Conservation (phyloP, 2,329 filamentous ascomycete species). For the Didymella lethalis region DNA sequence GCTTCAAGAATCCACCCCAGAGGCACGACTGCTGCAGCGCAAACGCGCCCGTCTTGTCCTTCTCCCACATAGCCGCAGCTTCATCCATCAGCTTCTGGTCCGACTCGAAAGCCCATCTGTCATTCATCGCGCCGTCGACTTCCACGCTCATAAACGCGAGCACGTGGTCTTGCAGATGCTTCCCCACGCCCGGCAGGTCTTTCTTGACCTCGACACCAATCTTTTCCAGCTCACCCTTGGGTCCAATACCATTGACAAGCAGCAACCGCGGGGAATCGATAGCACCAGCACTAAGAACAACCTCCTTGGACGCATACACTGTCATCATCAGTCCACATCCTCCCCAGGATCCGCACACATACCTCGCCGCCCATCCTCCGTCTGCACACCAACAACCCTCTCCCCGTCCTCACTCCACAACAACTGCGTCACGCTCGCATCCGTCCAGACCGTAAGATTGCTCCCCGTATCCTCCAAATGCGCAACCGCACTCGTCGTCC, state of each 20-base stretch:
- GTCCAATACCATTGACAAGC: conserved; percentile 60
- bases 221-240: conserved; percentile 51
- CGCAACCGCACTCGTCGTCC: conserved; percentile 45
- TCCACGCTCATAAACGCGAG: conserved; percentile 57
- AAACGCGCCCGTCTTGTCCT: conserved; percentile 43
- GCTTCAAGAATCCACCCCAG: conserved; percentile 63
- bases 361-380: conserved; percentile 42
- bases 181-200: conserved; percentile 54
- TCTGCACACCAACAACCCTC: conserved; percentile 40
- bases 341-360: conserved; percentile 17
- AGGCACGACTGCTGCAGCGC: conserved; percentile 56
- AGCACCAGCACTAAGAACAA: conserved; percentile 45
- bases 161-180: conserved; percentile 57
- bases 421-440: conserved; percentile 54
- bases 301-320: conserved; percentile 38
- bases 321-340: neutral
- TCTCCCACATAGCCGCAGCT: conserved; percentile 56
- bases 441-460: conserved; percentile 63
- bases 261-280: conserved; percentile 52
- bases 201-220: conserved; percentile 54
- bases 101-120: conserved; percentile 53
- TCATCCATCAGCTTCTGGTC: conserved; percentile 46
- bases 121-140: conserved; percentile 47
- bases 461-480: conserved; percentile 52
- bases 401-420: conserved; percentile 35